A percentile compares a stretch with the other conserved stretches of the same genome.
These are phyloP conservation scores for Diutina sp. DNA, from an alignment of 1,139 yeast genomes.

Conservation along the genomic window DNA sequence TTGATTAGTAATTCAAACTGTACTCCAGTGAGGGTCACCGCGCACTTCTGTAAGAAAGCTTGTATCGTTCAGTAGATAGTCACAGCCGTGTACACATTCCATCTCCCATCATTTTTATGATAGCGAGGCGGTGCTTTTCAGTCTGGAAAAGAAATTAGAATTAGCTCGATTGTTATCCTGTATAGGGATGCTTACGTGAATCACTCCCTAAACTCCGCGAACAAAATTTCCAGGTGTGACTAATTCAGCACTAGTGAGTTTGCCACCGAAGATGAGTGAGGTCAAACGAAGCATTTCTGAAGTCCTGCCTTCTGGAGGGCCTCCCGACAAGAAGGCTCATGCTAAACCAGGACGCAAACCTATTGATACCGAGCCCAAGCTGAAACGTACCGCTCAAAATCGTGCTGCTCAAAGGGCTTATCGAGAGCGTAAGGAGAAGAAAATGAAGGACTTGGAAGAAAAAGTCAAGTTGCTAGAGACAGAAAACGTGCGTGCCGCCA, in stretches of 20 bases:
- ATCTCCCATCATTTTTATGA: not conserved
- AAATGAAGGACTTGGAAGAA: slow-evolving; percentile 76
- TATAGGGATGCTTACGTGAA: not conserved
- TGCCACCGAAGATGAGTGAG: not conserved
- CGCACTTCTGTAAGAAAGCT: not conserved
- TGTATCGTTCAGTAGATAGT: not conserved
- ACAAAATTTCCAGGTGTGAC: not conserved
- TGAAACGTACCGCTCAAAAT: slow-evolving; percentile 90
- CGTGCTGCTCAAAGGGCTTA: slow-evolving; percentile 97
- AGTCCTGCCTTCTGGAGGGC: not conserved
- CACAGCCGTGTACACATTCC: not conserved
- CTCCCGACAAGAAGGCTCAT: slow-evolving; percentile 1
- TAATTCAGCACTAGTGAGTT: not conserved
- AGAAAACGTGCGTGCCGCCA: slow-evolving; percentile 46
- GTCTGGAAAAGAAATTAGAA: not conserved
- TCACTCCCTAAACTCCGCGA: not conserved
- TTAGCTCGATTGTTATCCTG: not conserved
- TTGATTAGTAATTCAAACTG: not conserved
- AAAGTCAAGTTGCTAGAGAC: slow-evolving; percentile 61
- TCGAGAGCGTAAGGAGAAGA: slow-evolving; percentile 83
- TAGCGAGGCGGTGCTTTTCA: not conserved
- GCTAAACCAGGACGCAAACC: slow-evolving; percentile 50
- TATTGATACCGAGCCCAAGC: slow-evolving; percentile 64
- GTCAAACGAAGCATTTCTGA: not conserved
- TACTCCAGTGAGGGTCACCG: not conserved